Base-by-base conservation (phyloP, 257 asterid species). In the Lithospermum erythrorhizon region DNA sequence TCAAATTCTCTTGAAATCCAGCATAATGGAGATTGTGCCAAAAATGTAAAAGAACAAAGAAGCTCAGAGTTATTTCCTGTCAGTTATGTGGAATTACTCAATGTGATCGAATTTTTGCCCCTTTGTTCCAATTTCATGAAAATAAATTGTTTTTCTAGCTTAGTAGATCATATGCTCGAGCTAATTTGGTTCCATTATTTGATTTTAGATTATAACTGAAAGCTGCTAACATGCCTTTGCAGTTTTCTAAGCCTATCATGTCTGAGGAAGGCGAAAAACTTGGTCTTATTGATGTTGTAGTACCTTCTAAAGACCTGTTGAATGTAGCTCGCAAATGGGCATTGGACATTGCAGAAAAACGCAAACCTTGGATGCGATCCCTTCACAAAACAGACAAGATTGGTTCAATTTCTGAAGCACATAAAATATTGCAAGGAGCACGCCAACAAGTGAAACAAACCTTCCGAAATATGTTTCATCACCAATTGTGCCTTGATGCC, bases 261-360 rank as follows among this genome's bases (percentile, higher is more conserved):
- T 83, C 96, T 11, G 99, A 89, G 69, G 99, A 93, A 80, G 99
- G 97, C 61, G 64, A 80, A 73, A 87, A 75, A 68, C 78, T 83
- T 3, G 99, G 99, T 66, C 94, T 93, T 59, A 71, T 93, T 65
- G 99, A 93, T 79, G 91, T 84, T 58, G 76, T 93, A 63, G 90
- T 75, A 65, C 78, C 91, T 67, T 74, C 97, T 20, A 75, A 52
- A 57, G 97, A 89, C 61, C 65, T 93, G 79, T 66, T 93, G 69
- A 75, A 80, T 70, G 94, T 79, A 69, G 77, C 97, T 51, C 71
- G 84, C 24, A 81, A 73, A 56, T 89, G 95, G 99, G 99, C 97
- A 66, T 72, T 84, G 54, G 97, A 84, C 75, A 89, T 93, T 53
- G 80, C 85, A 24, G 86, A 68, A 37, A 71, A 73, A 70, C 83